phyloP scores from a whole-genome alignment of 306 rosid genomes.

The Gastrolobium villosum region DNA sequence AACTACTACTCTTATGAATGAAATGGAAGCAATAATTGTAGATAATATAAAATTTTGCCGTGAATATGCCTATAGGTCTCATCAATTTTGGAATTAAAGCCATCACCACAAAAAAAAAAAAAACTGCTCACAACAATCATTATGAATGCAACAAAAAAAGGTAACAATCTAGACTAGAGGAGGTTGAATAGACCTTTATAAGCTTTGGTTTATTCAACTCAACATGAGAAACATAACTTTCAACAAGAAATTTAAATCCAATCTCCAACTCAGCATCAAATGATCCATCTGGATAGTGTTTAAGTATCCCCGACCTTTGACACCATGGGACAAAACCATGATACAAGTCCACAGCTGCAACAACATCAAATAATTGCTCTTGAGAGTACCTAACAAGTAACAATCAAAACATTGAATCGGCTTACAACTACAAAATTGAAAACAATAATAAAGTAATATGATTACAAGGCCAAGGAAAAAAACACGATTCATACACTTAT shows the following conservation, averaged over 20 bases:
- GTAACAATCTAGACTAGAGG: neutral
- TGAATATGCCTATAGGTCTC: neutral
- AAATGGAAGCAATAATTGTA: neutral
- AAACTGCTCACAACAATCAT: neutral
- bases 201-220: conserved; percentile 75
- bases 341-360: conserved; percentile 93
- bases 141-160: neutral
- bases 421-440: conserved; percentile 18
- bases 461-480: neutral
- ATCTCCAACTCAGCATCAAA: conserved; percentile 98
- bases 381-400: conserved; percentile 74
- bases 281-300: conserved; percentile 78
- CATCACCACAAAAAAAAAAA: neutral
- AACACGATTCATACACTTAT: neutral
- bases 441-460: neutral
- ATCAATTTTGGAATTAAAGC: conserved; percentile 8
- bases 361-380: conserved; percentile 90
- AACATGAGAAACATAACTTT: conserved; percentile 89
- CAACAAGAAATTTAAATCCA: conserved; percentile 94
- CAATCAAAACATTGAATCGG: conserved; percentile 35
- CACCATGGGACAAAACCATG: conserved; percentile 99
- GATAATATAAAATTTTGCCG: neutral
- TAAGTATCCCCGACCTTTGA: conserved; percentile 77
- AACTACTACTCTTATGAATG: neutral
- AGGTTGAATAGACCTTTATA: conserved; percentile 68